Percentiles rank a stretch among this genome's conserved stretches.
phyloP scores from a whole-genome alignment of 2,329 filamentous ascomycete genomes.

The Iodosphaeria phyllophila region DNA sequence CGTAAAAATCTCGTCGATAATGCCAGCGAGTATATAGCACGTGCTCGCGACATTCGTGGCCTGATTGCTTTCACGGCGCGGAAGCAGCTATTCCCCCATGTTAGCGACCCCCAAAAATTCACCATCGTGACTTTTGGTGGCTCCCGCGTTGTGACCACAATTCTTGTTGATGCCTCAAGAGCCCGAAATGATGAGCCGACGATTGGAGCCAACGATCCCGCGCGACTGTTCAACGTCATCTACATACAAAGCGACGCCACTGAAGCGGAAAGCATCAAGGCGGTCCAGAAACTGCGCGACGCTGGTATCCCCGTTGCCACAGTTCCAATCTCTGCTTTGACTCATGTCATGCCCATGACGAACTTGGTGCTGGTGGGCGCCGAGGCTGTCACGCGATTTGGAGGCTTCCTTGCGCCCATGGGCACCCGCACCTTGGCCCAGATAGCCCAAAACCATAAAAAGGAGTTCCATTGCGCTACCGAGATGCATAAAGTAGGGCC shows the following conservation, averaged over 20 bases:
- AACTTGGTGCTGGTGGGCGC: conserved; percentile 48
- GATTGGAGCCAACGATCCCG: conserved; percentile 49
- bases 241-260: conserved; percentile 47
- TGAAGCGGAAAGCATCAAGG: conserved; percentile 43
- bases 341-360: conserved; percentile 60
- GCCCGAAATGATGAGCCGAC: too few relatives aligned
- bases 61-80: conserved; percentile 42
- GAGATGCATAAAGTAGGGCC: conserved; percentile 96
- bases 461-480: conserved; percentile 71
- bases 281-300: conserved; percentile 51
- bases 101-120: conserved; percentile 57
- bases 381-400: conserved; percentile 87
- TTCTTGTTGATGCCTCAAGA: conserved; percentile 59
- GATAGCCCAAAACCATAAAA: conserved; percentile 47
- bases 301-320: conserved; percentile 70
- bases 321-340: conserved; percentile 57
- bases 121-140: conserved; percentile 85
- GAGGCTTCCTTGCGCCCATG: conserved; percentile 76
- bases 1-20: conserved; percentile 72
- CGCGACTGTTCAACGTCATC: conserved; percentile 56
- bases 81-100: too few relatives aligned
- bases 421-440: conserved; percentile 75
- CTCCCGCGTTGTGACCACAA: conserved; percentile 61
- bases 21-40: conserved; percentile 66
- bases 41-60: conserved; percentile 70